phyloP scores from a whole-genome alignment of 176 grass and related monocot species.

The Oropetium thomaeum region DNA sequence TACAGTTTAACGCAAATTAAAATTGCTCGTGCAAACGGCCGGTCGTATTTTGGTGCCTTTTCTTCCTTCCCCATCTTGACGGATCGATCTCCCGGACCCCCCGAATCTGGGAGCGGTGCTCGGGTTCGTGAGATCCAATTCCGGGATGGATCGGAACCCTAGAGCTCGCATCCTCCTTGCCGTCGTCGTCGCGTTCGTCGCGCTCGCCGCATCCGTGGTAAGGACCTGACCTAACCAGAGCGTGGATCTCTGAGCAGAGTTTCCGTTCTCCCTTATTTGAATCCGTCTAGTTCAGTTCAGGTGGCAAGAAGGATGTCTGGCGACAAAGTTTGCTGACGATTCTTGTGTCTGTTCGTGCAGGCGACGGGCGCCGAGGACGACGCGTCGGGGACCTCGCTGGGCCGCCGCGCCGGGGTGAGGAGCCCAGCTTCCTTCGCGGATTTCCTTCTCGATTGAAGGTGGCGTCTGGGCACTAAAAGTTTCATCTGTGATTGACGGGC shows the following conservation, averaged over 20 bases:
- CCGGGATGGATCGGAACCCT: slow-evolving; percentile 30
- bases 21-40: neutral
- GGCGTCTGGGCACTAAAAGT: neutral
- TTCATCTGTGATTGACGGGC: neutral
- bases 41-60: neutral
- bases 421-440: neutral
- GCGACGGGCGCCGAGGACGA: neutral
- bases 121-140: slow-evolving; percentile 23
- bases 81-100: neutral
- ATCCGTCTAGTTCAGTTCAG: neutral
- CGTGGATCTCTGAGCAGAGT: neutral
- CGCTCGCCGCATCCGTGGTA: slow-evolving; percentile 20
- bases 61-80: neutral
- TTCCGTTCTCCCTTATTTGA: neutral
- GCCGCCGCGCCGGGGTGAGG: slow-evolving; percentile 44
- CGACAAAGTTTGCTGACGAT: neutral
- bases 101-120: neutral
- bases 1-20: neutral
- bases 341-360: neutral
- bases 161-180: slow-evolving; percentile 1
- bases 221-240: neutral
- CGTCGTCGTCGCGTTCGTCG: neutral
- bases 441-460: neutral
- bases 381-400: slow-evolving; percentile 13
- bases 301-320: neutral